Conservation (phyloP, 331 rosid species). For the Saraca asoca region DNA sequence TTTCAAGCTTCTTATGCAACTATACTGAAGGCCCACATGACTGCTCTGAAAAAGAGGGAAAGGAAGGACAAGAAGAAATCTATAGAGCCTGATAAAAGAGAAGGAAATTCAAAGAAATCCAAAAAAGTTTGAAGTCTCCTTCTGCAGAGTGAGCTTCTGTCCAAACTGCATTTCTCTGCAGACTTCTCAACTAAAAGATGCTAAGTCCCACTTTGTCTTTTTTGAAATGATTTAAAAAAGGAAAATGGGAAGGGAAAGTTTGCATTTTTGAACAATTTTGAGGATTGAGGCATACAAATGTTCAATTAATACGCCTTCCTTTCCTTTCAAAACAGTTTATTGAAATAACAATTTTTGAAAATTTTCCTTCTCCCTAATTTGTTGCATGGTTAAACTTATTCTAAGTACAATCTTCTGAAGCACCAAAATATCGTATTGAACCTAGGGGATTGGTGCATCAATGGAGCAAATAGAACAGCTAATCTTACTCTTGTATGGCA, state of each 20-base stretch:
- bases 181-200: too few species aligned
- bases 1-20: slow-evolving; percentile 63
- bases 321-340: slow-evolving; percentile 21
- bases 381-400: slow-evolving; percentile 9
- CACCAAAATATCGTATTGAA: not conserved
- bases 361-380: not conserved
- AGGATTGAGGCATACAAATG: slow-evolving; percentile 19
- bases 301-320: not conserved
- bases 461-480: not conserved
- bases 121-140: slow-evolving; percentile 28
- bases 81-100: slow-evolving; percentile 44
- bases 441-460: not conserved
- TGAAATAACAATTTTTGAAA: slow-evolving; percentile 22
- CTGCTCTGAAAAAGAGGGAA: slow-evolving; percentile 65
- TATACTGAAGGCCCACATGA: slow-evolving; percentile 64
- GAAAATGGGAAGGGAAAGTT: slow-evolving; percentile 22
- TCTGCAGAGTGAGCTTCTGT: not conserved
- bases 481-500: not conserved
- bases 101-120: slow-evolving; percentile 32
- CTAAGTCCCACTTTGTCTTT: too few species aligned
- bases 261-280: slow-evolving; percentile 30
- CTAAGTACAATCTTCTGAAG: not conserved
- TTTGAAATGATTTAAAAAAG: not conserved
- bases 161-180: too few species aligned
- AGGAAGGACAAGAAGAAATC: slow-evolving; percentile 63